phyloP scores from a whole-genome alignment of 352 stramenopile species.

The Phytophthora chlamydospora region DNA sequence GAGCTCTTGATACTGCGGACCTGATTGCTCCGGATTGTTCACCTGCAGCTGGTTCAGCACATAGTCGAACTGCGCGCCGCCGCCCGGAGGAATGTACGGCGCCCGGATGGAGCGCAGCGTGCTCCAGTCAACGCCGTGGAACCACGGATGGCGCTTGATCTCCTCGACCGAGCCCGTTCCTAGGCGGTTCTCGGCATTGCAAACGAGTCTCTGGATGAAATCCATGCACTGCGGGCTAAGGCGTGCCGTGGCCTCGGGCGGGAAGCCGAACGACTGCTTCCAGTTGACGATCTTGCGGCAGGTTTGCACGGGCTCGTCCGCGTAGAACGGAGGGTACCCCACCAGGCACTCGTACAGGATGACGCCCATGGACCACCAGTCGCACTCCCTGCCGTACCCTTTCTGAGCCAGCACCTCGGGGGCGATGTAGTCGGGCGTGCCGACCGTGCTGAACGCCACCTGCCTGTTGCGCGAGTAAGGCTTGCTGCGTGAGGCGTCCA shows the following conservation, averaged over 20 bases:
- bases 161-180: slow-evolving; percentile 94
- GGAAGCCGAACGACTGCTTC: slow-evolving; percentile 87
- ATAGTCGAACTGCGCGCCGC: slow-evolving; percentile 91
- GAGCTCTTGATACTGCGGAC: slow-evolving; percentile 84
- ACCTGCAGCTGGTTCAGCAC: slow-evolving; percentile 92
- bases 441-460: slow-evolving; percentile 98
- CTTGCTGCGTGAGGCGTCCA: slow-evolving; percentile 61
- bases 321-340: slow-evolving; percentile 99
- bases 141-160: slow-evolving; percentile 98
- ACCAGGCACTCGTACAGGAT: slow-evolving; percentile 99
- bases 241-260: slow-evolving; percentile 55
- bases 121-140: slow-evolving; percentile 94
- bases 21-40: slow-evolving; percentile 57
- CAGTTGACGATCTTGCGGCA: slow-evolving; percentile 96
- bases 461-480: slow-evolving; percentile 67
- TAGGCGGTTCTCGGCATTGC: slow-evolving; percentile 93
- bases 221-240: slow-evolving; percentile 90
- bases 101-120: slow-evolving; percentile 83
- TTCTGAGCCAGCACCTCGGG: slow-evolving; percentile 97
- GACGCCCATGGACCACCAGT: slow-evolving; percentile 99
- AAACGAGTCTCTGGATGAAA: slow-evolving; percentile 94
- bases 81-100: slow-evolving; percentile 87
- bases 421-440: slow-evolving; percentile 99
- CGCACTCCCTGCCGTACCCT: slow-evolving; percentile 88
- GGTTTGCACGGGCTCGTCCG: slow-evolving; percentile 96